Evolutionary conservation across 2,329 filamentous ascomycete genomes (phyloP).

Genomic region (Penicillium sp.): DNA sequence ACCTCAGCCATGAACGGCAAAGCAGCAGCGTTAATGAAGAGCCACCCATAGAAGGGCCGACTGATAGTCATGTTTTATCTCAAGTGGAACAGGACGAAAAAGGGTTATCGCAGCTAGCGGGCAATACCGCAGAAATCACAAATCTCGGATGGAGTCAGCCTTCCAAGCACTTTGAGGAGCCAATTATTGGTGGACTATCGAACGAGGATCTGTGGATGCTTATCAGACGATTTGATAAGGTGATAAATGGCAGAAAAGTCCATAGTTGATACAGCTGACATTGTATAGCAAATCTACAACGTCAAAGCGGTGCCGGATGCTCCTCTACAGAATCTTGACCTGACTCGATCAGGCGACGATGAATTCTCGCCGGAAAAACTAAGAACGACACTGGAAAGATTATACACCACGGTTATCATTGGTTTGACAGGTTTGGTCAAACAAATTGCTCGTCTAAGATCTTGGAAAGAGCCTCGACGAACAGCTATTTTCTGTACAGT

Average conservation of each 20-base stretch:
- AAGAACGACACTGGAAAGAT: slow-evolving; percentile 71
- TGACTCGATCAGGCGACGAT: slow-evolving; percentile 79
- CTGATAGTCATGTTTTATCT: slow-evolving; percentile 26
- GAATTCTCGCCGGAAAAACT: slow-evolving; percentile 85
- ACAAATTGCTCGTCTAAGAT: slow-evolving; percentile 73
- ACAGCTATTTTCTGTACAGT: slow-evolving; percentile 67
- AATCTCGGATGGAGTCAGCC: slow-evolving; percentile 23
- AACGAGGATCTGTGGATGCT: slow-evolving; percentile 76
- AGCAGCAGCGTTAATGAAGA: neutral
- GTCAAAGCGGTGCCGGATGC: slow-evolving; percentile 66
- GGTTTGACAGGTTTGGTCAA: slow-evolving; percentile 67
- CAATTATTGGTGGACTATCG: slow-evolving; percentile 65
- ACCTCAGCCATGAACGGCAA: neutral
- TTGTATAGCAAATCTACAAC: slow-evolving; percentile 61
- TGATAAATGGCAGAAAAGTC: slow-evolving; percentile 23
- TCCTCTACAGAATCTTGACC: slow-evolving; percentile 68
- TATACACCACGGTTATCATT: slow-evolving; percentile 78
- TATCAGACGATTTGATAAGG: slow-evolving; percentile 72
- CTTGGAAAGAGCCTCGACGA: slow-evolving; percentile 72
- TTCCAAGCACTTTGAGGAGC: slow-evolving; percentile 10
- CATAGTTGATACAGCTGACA: slow-evolving; percentile 21
- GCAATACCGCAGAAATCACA: slow-evolving; percentile 10
- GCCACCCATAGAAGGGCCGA: slow-evolving; percentile 12
- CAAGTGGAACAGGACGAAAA: slow-evolving; percentile 22
- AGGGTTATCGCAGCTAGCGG: slow-evolving; percentile 17